A percentile compares a stretch with the other conserved stretches of the same genome.
phyloP scores from a whole-genome alignment of 192 early-diverging fungal genomes.

The Mycoemilia scoparia region DNA sequence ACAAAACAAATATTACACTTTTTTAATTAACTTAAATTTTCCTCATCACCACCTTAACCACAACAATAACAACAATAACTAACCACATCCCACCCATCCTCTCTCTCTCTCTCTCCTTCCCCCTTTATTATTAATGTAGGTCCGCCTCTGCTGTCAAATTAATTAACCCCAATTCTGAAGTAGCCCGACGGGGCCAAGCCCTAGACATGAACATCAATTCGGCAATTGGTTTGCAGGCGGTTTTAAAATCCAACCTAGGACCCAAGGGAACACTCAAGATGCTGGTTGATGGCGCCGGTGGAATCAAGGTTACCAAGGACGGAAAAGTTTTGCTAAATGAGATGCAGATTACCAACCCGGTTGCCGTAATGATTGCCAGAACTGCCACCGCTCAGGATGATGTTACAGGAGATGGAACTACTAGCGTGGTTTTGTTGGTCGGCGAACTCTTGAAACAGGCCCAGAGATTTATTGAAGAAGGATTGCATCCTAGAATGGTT shows the following conservation, averaged over 20 bases:
- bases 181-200: conserved; percentile 93
- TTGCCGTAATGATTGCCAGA: conserved; percentile 96
- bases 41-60: no score
- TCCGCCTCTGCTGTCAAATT: conserved; percentile 74
- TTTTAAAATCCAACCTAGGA: conserved; percentile 88
- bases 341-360: conserved; percentile 99
- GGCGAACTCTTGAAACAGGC: conserved; percentile 96
- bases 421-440: conserved; percentile 88
- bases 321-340: conserved; percentile 96
- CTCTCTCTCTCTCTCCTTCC: no score
- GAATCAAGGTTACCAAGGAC: conserved; percentile 96
- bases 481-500: conserved; percentile 85
- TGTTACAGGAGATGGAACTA: conserved; percentile 96
- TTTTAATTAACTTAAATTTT: no score
- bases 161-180: conserved; percentile 97
- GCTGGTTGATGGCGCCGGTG: conserved; percentile 91
- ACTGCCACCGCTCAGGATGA: conserved; percentile 99
- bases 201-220: conserved; percentile 91
- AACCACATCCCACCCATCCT: no score
- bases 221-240: conserved; percentile 88
- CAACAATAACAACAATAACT: no score
- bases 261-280: conserved; percentile 98
- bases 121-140: no score
- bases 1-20: no score
- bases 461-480: conserved; percentile 83